phyloP scores from a whole-genome alignment of 257 asterid species.

The Penstemon eatonii region DNA sequence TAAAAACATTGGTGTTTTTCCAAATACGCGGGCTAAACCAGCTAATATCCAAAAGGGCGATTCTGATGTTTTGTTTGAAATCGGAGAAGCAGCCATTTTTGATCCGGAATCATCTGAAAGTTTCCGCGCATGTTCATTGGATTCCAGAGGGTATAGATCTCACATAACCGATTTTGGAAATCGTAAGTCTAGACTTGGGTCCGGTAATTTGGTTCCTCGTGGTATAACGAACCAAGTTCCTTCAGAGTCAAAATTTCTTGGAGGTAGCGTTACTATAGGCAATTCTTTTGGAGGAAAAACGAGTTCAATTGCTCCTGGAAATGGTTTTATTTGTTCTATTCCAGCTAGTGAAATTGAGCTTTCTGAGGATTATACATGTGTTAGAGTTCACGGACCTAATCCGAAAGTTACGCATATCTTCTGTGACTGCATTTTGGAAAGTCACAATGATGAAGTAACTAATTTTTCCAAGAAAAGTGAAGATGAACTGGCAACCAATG shows the following conservation, averaged over 20 bases:
- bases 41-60: constrained; percentile 39
- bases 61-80: constrained; percentile 71
- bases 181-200: constrained; percentile 45
- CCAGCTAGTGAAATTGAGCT: constrained; percentile 76
- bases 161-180: constrained; percentile 44
- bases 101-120: constrained; percentile 31
- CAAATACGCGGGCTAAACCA: constrained; percentile 35
- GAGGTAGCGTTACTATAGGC: constrained; percentile 35
- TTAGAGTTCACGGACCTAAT: constrained; percentile 78
- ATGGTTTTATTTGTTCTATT: constrained; percentile 41
- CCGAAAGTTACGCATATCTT: constrained; percentile 88
- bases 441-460: constrained; percentile 52
- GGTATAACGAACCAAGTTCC: constrained; percentile 29
- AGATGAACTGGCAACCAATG: constrained; percentile 30
- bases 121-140: constrained; percentile 65
- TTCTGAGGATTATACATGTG: constrained; percentile 95
- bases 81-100: constrained; percentile 46
- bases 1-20: constrained; percentile 50
- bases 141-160: constrained; percentile 52
- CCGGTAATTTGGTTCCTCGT: constrained; percentile 41
- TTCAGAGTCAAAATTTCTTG: constrained; percentile 25
- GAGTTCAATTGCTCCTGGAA: constrained; percentile 34
- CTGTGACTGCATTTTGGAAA: constrained; percentile 85
- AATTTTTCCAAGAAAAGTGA: constrained; percentile 36
- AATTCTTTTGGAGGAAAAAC: constrained; percentile 29